These are phyloP conservation scores for Aspergillus nomiae DNA, from an alignment of 2,329 filamentous ascomycete species.

Conservation along the genomic window DNA sequence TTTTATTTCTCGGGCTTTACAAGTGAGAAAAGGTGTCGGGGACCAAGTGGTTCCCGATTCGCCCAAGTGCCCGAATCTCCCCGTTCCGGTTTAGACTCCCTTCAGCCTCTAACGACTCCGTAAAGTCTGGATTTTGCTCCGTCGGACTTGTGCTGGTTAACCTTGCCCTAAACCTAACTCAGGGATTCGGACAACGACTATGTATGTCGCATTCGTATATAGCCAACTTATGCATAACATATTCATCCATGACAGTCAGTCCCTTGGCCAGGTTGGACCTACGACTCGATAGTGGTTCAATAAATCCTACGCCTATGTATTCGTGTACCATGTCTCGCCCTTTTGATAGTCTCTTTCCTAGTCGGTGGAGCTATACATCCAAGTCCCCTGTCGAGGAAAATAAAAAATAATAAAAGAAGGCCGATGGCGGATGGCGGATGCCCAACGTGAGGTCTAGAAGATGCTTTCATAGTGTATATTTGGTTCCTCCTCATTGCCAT, in stretches of 20 bases:
- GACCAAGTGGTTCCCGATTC: constrained; percentile 27
- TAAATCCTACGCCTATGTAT: not conserved
- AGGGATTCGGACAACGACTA: not conserved
- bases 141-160: not conserved
- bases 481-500: not conserved
- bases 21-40: constrained; percentile 13
- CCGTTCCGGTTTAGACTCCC: constrained; percentile 7
- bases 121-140: no score
- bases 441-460: not conserved
- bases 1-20: constrained; percentile 19
- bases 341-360: not conserved
- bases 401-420: not conserved
- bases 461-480: not conserved
- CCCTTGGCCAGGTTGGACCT: not conserved
- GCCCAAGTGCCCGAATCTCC: constrained; percentile 13
- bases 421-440: not conserved
- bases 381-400: not conserved
- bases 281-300: constrained; percentile 2
- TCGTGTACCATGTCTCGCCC: not conserved
- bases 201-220: not conserved
- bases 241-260: not conserved
- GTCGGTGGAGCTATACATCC: not conserved
- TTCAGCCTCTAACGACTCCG: not conserved
- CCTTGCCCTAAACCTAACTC: not conserved
- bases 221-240: not conserved